phyloP scores from a whole-genome alignment of 2,329 filamentous ascomycete species.

The Exserohilum turcica region DNA sequence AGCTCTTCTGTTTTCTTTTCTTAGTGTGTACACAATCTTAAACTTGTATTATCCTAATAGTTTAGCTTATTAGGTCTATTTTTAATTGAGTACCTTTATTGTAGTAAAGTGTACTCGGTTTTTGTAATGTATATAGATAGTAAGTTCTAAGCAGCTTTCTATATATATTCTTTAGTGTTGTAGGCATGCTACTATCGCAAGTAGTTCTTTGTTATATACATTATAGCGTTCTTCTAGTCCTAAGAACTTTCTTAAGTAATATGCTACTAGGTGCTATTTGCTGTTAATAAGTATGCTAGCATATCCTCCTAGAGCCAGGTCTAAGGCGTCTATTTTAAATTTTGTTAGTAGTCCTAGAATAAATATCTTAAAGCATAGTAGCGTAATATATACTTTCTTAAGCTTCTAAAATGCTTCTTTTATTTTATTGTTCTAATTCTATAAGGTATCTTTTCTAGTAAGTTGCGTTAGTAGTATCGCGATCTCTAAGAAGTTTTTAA shows the following conservation, averaged over 20 bases:
- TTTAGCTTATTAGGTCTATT: not conserved
- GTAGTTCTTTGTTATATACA: not conserved
- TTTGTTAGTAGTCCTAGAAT: not conserved
- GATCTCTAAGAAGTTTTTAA: conserved; percentile 24
- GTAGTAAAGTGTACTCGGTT: too few species aligned
- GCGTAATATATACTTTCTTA: conserved; percentile 21
- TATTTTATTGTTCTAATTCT: not conserved
- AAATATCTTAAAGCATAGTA: conserved; percentile 22
- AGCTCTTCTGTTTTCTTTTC: not conserved
- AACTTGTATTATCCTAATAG: too few species aligned
- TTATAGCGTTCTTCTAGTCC: not conserved
- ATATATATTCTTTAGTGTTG: not conserved
- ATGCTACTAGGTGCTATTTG: not conserved
- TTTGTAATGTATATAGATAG: too few species aligned
- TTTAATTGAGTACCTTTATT: too few species aligned
- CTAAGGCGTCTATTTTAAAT: not conserved
- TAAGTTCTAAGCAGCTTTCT: not conserved
- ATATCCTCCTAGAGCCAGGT: not conserved
- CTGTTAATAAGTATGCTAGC: not conserved
- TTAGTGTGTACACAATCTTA: not conserved
- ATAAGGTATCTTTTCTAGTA: too few species aligned
- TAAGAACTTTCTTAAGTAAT: not conserved
- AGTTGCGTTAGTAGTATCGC: too few species aligned
- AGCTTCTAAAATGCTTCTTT: not conserved
- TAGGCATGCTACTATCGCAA: not conserved